Evolutionary conservation across 306 rosid species (phyloP).

Genomic region (Prunus fruticosa): DNA sequence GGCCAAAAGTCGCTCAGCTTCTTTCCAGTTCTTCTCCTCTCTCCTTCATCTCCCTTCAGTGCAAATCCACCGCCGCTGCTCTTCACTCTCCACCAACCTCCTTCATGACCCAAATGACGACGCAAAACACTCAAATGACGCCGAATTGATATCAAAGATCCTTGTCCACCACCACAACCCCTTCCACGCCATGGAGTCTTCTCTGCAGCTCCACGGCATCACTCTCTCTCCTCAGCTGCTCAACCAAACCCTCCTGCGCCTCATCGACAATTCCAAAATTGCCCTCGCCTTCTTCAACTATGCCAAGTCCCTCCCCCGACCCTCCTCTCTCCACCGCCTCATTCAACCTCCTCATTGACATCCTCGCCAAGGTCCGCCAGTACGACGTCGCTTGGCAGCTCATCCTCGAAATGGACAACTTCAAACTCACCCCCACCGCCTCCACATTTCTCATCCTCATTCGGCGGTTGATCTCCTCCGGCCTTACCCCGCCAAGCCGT

Average conservation of each 20-base stretch:
- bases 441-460: constrained; percentile 55
- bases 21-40: neutral
- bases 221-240: constrained; percentile 58
- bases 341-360: constrained; percentile 58
- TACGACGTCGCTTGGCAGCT: constrained; percentile 86
- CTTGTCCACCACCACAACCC: constrained; percentile 87
- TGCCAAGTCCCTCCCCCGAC: constrained; percentile 61
- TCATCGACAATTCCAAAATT: constrained; percentile 65
- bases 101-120: neutral
- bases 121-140: constrained; percentile 29
- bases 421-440: constrained; percentile 32
- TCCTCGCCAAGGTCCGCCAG: constrained; percentile 70
- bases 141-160: constrained; percentile 49
- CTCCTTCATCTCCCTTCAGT: neutral
- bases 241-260: constrained; percentile 62
- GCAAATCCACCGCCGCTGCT: constrained; percentile 10
- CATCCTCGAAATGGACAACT: constrained; percentile 61
- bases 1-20: neutral
- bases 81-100: neutral
- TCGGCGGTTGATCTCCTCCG: constrained; percentile 65
- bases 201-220: constrained; percentile 76
- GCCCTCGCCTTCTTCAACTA: constrained; percentile 73
- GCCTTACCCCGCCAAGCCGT: constrained; percentile 86
- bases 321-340: constrained; percentile 50
- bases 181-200: constrained; percentile 69